Conservation (phyloP, 805 yeast species). For the Metschnikowia koreensis region DNA sequence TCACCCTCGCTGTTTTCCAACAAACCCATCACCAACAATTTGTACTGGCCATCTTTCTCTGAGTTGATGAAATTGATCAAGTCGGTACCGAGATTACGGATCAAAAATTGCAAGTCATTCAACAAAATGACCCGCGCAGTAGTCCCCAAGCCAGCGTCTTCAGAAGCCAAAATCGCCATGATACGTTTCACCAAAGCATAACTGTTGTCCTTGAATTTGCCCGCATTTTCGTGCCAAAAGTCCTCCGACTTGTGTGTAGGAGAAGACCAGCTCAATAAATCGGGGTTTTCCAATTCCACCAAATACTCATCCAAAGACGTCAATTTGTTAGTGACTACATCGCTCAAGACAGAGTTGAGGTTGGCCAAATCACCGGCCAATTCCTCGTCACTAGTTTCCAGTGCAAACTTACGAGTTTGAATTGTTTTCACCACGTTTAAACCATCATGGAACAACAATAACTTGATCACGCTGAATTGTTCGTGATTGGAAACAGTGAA, state of each 20-base stretch:
- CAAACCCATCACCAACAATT: slow-evolving; percentile 79
- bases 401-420: slow-evolving; percentile 84
- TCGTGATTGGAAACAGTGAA: slow-evolving; percentile 29
- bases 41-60: slow-evolving; percentile 54
- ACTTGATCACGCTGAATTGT: slow-evolving; percentile 55
- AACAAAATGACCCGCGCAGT: slow-evolving; percentile 36
- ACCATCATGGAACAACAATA: slow-evolving; percentile 73
- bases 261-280: slow-evolving; percentile 69
- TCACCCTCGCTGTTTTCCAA: slow-evolving; percentile 68
- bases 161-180: slow-evolving; percentile 45
- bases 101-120: slow-evolving; percentile 43
- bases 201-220: slow-evolving; percentile 70
- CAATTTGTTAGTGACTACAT: slow-evolving; percentile 65
- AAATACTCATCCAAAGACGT: slow-evolving; percentile 91
- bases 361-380: slow-evolving; percentile 66
- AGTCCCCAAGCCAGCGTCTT: slow-evolving; percentile 20
- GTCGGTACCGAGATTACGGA: slow-evolving; percentile 40
- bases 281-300: slow-evolving; percentile 77
- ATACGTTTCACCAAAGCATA: slow-evolving; percentile 71
- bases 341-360: slow-evolving; percentile 60
- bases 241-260: slow-evolving; percentile 89
- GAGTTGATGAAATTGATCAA: slow-evolving; percentile 35
- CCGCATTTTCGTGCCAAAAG: slow-evolving; percentile 85
- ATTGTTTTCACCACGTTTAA: slow-evolving; percentile 64
- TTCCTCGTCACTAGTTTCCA: slow-evolving; percentile 70